Conservation (phyloP, 192 early-diverging fungal species). For the Paraglomus occultum region DNA sequence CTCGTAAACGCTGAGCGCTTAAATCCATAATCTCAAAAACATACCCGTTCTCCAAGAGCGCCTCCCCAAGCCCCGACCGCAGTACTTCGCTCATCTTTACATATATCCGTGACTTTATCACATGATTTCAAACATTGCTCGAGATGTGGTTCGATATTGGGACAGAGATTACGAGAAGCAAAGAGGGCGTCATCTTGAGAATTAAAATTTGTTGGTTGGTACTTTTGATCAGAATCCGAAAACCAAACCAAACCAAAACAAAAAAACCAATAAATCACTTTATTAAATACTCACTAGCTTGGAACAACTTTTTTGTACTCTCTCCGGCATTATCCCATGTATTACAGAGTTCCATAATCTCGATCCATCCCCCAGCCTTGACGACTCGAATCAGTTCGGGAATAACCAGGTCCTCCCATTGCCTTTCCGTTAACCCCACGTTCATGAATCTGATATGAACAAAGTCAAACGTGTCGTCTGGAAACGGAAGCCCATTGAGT, state of each 20-base stretch:
- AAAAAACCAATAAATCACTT: too few species aligned
- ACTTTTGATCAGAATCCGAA: too few species aligned
- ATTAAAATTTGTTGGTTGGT: too few species aligned
- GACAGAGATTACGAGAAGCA: too few species aligned
- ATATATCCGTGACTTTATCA: constrained; percentile 4
- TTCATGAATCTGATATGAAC: constrained; percentile 40
- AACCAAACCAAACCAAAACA: too few species aligned
- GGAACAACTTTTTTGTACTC: too few species aligned
- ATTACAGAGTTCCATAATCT: constrained; percentile 33
- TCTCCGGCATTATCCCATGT: too few species aligned
- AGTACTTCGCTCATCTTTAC: neutral
- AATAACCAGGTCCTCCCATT: constrained; percentile 34
- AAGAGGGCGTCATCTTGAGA: too few species aligned
- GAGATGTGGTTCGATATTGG: neutral
- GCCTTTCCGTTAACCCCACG: constrained; percentile 35
- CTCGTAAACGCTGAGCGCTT: too few species aligned
- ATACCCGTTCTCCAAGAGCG: constrained; percentile 16
- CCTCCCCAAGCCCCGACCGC: constrained; percentile 18
- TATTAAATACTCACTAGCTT: too few species aligned
- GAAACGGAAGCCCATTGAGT: constrained; percentile 39
- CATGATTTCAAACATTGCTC: neutral
- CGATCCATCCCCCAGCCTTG: constrained; percentile 43
- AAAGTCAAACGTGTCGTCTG: constrained; percentile 45
- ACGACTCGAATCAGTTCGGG: constrained; percentile 35
- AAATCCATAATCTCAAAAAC: neutral